Base-by-base conservation (phyloP, 768 basidiomycete genomes). In the Erythrobasidium yunnanense region DNA sequence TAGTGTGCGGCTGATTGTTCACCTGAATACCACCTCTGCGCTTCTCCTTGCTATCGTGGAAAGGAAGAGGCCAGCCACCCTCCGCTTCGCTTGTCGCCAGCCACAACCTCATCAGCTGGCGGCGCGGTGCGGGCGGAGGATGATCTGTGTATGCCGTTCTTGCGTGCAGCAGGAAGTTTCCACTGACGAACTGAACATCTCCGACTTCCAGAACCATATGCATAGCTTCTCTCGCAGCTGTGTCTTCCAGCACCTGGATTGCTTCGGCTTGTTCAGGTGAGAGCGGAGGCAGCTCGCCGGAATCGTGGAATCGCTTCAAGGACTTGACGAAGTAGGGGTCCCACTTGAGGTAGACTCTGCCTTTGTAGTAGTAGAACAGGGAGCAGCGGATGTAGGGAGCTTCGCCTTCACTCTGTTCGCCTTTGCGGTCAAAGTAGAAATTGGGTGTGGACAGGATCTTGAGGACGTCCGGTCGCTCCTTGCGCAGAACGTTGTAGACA, bases 391-490 rank as follows among this genome's bases (percentile, higher is more conserved):
- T 70, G 54, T 72, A 75, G 15, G 62, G 68, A 3, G 70, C 68
- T 56, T 75, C 69, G 7, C 76, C 76, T 33, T 74, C 70, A 4
- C 72, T 71, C 29, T 71, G 69, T 57, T 76, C 76, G 7, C 76
- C 76, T 55, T 76, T 76, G 4, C 76, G 65, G 55, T 76, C 75
- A 70, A 72, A 75, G 69, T 75, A 75, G 75, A 75, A 76, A 23
- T 70, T 71, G 2, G 75, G 74, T 51, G 65, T 63, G 23, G 69
- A 66, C 32, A 76, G 62, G 35, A 68, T 23, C 58, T 74, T 65
- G n/a, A 71, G 73, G 0, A 72, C 72, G 46, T 76, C 75, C 0
- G 76, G 76, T 29, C 73, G 55, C 56, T 76, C 73, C 27, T 63
- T 66, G 66, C 75, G 73, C 4, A 76, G 54, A 18, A 70, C 67